phyloP scores from a whole-genome alignment of 2,329 filamentous ascomycete species.

The Didymella keratinophila region DNA sequence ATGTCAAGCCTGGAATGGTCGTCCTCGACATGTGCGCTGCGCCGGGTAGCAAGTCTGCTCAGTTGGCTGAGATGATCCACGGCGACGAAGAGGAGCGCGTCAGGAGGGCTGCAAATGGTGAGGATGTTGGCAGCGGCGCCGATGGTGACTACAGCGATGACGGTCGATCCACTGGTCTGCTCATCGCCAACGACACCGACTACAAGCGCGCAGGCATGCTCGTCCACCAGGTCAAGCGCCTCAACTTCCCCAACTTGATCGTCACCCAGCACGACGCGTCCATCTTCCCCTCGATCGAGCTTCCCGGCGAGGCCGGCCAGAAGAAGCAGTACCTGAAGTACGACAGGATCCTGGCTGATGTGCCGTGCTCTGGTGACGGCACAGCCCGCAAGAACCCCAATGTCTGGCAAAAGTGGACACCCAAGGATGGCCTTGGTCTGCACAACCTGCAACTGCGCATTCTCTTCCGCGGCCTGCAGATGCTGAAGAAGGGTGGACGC shows the following conservation, averaged over 20 bases:
- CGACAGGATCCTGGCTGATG: constrained; percentile 93
- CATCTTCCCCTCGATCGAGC: constrained; percentile 88
- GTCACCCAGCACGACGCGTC: constrained; percentile 98
- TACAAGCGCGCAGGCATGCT: constrained; percentile 98
- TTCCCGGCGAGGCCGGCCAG: constrained; percentile 66
- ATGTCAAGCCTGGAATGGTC: constrained; percentile 88
- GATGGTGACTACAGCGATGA: constrained; percentile 70
- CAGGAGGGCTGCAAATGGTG: constrained; percentile 70
- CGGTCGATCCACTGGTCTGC: constrained; percentile 86
- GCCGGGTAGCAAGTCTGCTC: constrained; percentile 94
- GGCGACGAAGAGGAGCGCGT: constrained; percentile 89
- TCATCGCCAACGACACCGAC: constrained; percentile 95
- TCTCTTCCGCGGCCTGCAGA: constrained; percentile 87
- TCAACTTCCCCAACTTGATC: constrained; percentile 94
- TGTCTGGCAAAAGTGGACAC: constrained; percentile 95
- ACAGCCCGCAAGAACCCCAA: constrained; percentile 92
- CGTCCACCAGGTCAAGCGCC: constrained; percentile 95
- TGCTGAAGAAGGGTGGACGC: constrained; percentile 92
- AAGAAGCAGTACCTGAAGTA: constrained; percentile 87
- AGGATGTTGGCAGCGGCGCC: constrained; percentile 65
- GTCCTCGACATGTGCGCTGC: constrained; percentile 96
- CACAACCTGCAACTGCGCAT: constrained; percentile 89
- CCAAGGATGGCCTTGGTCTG: constrained; percentile 84
- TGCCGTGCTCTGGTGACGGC: constrained; percentile 95
- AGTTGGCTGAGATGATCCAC: constrained; percentile 94